Evolutionary conservation across 1,284 basidiomycete species (phyloP).

Genomic region (Takashimella koratensis): DNA sequence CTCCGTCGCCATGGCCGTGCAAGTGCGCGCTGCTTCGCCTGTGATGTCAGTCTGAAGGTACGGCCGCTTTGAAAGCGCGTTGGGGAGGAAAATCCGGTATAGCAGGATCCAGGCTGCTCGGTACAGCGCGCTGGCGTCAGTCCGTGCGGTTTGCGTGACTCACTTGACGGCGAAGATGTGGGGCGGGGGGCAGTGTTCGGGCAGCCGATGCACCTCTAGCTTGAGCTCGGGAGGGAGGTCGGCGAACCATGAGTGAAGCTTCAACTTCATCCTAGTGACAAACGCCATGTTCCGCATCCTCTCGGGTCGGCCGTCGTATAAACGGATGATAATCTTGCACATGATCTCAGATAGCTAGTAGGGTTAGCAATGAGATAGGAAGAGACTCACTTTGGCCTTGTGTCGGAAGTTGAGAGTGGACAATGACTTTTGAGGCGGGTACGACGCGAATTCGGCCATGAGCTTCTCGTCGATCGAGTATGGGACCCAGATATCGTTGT

Average conservation of each 20-base stretch:
- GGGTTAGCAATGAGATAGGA: not conserved
- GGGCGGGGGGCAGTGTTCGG: conserved; percentile 14
- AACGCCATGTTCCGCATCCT: conserved; percentile 3
- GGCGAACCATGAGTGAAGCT: conserved; percentile 7
- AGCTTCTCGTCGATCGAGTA: conserved; percentile 5
- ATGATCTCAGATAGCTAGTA: conserved; percentile 15
- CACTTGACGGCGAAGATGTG: conserved; percentile 18
- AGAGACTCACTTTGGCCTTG: conserved; percentile 12
- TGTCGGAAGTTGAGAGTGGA: conserved; percentile 10
- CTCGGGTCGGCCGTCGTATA: conserved; percentile 14
- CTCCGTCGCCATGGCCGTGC: conserved; percentile 12
- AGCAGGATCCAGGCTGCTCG: conserved; percentile 16
- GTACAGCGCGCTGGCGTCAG: conserved; percentile 11
- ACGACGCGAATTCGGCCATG: conserved; percentile 4
- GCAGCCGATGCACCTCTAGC: conserved; percentile 7
- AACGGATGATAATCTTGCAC: conserved; percentile 14
- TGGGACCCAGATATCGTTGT: conserved; percentile 13
- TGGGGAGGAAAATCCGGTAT: conserved; percentile 14
- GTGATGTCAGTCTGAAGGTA: conserved; percentile 3
- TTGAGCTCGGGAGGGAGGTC: conserved; percentile 9
- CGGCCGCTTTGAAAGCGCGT: conserved; percentile 3
- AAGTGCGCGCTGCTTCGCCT: conserved; percentile 3
- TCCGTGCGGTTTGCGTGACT: not conserved
- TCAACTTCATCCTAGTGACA: conserved; percentile 4
- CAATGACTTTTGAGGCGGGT: conserved; percentile 9